Percentiles rank a stretch among this genome's conserved stretches.
Conservation (phyloP, 768 basidiomycete genomes). For the Termitomyces sp. region DNA sequence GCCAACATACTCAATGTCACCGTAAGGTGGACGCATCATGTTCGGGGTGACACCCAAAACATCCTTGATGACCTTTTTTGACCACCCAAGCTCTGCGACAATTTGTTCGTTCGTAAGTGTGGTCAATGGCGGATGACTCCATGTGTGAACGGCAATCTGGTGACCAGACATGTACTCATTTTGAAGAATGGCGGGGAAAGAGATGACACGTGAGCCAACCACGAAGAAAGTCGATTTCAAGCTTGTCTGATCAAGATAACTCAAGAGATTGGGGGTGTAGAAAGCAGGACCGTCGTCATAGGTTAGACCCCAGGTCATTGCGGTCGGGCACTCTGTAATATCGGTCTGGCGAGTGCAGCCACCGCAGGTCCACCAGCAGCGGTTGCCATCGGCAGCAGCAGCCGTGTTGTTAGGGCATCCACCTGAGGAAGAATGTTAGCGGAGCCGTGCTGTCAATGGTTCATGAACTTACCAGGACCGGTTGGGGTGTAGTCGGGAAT, state of each 20-base stretch:
- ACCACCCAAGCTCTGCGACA: slow-evolving; percentile 88
- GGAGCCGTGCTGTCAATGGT: not conserved
- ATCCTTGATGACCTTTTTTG: slow-evolving; percentile 81
- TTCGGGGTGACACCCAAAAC: slow-evolving; percentile 74
- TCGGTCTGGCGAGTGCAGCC: slow-evolving; percentile 68
- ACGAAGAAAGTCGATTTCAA: slow-evolving; percentile 86
- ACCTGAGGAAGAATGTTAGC: slow-evolving; percentile 24
- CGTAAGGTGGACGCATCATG: slow-evolving; percentile 79
- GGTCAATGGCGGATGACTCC: slow-evolving; percentile 74
- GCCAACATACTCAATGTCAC: slow-evolving; percentile 64
- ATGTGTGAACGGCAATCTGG: slow-evolving; percentile 67
- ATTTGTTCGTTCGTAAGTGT: slow-evolving; percentile 75
- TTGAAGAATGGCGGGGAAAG: slow-evolving; percentile 66
- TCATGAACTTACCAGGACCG: slow-evolving; percentile 28
- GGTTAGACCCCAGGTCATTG: slow-evolving; percentile 52
- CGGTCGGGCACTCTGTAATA: slow-evolving; percentile 70
- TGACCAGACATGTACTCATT: slow-evolving; percentile 74
- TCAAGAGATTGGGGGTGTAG: slow-evolving; percentile 71
- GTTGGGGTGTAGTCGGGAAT: slow-evolving; percentile 55
- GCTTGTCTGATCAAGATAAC: slow-evolving; percentile 58
- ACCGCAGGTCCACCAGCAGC: slow-evolving; percentile 83
- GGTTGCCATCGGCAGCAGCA: slow-evolving; percentile 45
- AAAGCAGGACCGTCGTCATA: slow-evolving; percentile 81
- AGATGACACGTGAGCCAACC: slow-evolving; percentile 77
- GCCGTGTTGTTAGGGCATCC: slow-evolving; percentile 60